Evolutionary conservation across 2,329 filamentous ascomycete species (phyloP).

Genomic region (Nemania bipapillata): DNA sequence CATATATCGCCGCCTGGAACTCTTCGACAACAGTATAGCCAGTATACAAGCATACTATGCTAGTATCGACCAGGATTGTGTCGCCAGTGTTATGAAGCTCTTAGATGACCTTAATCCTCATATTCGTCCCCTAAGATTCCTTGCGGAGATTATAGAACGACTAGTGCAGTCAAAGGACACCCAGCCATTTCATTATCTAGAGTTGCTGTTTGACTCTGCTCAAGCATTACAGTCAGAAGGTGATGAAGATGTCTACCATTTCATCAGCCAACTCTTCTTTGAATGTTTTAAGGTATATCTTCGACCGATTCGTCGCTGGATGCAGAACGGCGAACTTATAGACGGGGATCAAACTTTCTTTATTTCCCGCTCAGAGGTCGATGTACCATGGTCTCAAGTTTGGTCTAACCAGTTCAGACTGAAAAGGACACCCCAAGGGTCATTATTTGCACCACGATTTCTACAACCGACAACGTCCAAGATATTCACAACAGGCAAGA

Average conservation of each 20-base stretch:
- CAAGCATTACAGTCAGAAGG: constrained; percentile 76
- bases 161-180: constrained; percentile 62
- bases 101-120: constrained; percentile 66
- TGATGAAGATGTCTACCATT: constrained; percentile 69
- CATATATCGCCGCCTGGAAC: constrained; percentile 65
- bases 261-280: constrained; percentile 77
- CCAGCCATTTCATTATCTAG: constrained; percentile 77
- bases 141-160: constrained; percentile 71
- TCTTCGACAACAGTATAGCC: constrained; percentile 70
- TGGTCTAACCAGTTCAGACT: constrained; percentile 82
- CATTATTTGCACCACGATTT: constrained; percentile 77
- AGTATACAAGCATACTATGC: constrained; percentile 70
- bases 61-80: constrained; percentile 61
- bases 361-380: constrained; percentile 67
- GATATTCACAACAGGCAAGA: constrained; percentile 90
- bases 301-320: constrained; percentile 82
- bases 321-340: constrained; percentile 78
- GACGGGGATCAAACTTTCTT: constrained; percentile 78
- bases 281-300: constrained; percentile 85
- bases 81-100: constrained; percentile 74
- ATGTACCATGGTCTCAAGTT: constrained; percentile 70
- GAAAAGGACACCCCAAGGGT: constrained; percentile 67
- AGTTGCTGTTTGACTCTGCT: constrained; percentile 78
- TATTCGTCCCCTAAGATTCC: constrained; percentile 66
- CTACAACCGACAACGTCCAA: constrained; percentile 74